phyloP scores from a whole-genome alignment of 2,329 filamentous ascomycete genomes.

The Cryphonectria naterciae region DNA sequence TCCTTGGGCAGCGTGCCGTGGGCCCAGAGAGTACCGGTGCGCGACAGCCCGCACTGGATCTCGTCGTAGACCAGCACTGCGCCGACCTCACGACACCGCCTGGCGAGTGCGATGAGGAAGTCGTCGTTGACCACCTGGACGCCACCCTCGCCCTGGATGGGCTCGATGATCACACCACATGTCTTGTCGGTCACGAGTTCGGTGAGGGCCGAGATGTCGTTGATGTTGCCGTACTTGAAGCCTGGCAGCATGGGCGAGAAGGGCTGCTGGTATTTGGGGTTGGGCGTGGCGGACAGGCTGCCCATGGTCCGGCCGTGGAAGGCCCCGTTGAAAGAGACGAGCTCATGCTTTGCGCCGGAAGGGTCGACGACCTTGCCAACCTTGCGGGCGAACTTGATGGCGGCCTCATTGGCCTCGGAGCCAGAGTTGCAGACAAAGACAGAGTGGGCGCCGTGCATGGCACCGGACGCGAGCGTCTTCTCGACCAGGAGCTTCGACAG shows the following conservation, averaged over 20 bases:
- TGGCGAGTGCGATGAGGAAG: conserved; percentile 83
- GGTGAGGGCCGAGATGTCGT: conserved; percentile 74
- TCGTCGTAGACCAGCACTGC: conserved; percentile 94
- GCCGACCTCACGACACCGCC: conserved; percentile 82
- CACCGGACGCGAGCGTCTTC: conserved; percentile 76
- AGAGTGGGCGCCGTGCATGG: conserved; percentile 77
- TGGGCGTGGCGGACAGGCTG: conserved; percentile 90
- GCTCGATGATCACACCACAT: conserved; percentile 94
- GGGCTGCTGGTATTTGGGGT: conserved; percentile 95
- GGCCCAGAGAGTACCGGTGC: conserved; percentile 90
- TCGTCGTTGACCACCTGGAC: conserved; percentile 82
- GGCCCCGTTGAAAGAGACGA: conserved; percentile 88
- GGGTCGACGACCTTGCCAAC: conserved; percentile 77
- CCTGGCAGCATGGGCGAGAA: conserved; percentile 96
- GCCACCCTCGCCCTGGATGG: conserved; percentile 95
- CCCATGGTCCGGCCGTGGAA: conserved; percentile 99
- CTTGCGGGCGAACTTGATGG: conserved; percentile 95
- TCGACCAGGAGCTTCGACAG: conserved; percentile 85
- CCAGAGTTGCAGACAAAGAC: conserved; percentile 97
- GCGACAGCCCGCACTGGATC: conserved; percentile 90
- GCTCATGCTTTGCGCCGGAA: conserved; percentile 73
- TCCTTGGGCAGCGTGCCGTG: conserved; percentile 74
- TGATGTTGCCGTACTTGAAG: conserved; percentile 84
- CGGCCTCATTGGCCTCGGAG: conserved; percentile 95
- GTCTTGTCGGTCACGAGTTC: conserved; percentile 81